These are phyloP conservation scores for Kodamaea sp. DNA, from an alignment of 1,139 yeast species.

Conservation along the genomic window DNA sequence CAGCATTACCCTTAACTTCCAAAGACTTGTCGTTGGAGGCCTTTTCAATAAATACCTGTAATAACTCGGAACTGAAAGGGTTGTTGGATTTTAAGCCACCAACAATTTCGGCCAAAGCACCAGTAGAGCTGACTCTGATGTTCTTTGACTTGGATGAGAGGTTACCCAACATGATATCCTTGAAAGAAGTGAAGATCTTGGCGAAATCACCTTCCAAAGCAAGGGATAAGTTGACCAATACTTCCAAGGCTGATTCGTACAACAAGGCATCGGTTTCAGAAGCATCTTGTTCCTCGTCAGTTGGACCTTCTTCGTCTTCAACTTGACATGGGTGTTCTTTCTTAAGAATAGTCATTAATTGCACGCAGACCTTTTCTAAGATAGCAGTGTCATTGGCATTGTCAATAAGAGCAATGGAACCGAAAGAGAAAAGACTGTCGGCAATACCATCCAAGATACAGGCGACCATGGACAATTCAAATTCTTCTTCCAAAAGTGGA, in stretches of 20 bases:
- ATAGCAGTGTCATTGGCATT: slow-evolving; percentile 55
- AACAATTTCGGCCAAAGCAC: slow-evolving; percentile 88
- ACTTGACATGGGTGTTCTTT: slow-evolving; percentile 84
- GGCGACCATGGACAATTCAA: slow-evolving; percentile 78
- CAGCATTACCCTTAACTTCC: slow-evolving; percentile 94
- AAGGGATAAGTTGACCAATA: slow-evolving; percentile 71
- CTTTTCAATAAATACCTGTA: slow-evolving; percentile 67
- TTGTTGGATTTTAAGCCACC: slow-evolving; percentile 70
- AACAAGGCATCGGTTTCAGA: slow-evolving; percentile 88
- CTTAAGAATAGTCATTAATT: slow-evolving; percentile 69
- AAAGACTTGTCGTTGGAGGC: slow-evolving; percentile 75
- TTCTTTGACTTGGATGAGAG: slow-evolving; percentile 63
- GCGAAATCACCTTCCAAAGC: slow-evolving; percentile 76
- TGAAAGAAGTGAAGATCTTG: slow-evolving; percentile 72
- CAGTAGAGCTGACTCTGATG: slow-evolving; percentile 83
- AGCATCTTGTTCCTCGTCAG: slow-evolving; percentile 60
- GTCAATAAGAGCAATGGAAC: slow-evolving; percentile 70
- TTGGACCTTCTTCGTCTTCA: slow-evolving; percentile 51
- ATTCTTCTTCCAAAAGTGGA: slow-evolving; percentile 70
- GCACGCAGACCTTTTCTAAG: slow-evolving; percentile 68
- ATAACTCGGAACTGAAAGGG: slow-evolving; percentile 67
- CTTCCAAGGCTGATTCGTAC: slow-evolving; percentile 84
- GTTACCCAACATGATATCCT: slow-evolving; percentile 62
- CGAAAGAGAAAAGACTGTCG: slow-evolving; percentile 70
- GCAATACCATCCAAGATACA: slow-evolving; percentile 74